Conservation (phyloP, 2,329 filamentous ascomycete genomes). For the Pseudogymnoascus sp. region DNA sequence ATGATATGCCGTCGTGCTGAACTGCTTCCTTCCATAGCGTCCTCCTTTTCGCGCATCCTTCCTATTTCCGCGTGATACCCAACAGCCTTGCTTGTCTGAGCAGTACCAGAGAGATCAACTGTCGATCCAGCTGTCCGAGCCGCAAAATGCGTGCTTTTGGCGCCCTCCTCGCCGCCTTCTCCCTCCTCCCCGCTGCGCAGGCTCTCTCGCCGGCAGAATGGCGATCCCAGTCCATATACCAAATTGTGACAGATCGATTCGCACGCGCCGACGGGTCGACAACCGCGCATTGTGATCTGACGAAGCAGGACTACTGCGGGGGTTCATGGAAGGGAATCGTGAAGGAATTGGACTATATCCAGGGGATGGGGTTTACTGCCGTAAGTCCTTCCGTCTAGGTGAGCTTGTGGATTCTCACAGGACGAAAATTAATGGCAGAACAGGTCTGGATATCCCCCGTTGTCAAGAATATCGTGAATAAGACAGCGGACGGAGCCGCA, state of each 20-base stretch:
- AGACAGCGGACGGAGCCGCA: conserved; percentile 31
- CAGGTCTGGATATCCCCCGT: conserved; percentile 39
- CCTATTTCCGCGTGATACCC: neutral
- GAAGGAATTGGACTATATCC: conserved; percentile 39
- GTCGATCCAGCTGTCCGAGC: neutral
- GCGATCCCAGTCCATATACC: conserved; percentile 33
- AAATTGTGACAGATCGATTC: conserved; percentile 35
- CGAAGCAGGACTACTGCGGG: conserved; percentile 35
- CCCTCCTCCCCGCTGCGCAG: neutral
- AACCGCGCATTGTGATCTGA: conserved; percentile 22
- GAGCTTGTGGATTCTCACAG: neutral
- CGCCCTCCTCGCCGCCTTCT: neutral
- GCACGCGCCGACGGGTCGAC: conserved; percentile 30
- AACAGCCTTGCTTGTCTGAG: neutral
- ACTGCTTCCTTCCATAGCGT: neutral
- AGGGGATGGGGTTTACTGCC: conserved; percentile 31
- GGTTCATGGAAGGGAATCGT: conserved; percentile 39
- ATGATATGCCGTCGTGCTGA: neutral
- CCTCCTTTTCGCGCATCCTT: neutral
- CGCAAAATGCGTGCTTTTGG: neutral
- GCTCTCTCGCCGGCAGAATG: conserved; percentile 21
- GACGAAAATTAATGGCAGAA: conserved; percentile 1
- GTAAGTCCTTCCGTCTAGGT: conserved; percentile 14
- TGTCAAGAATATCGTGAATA: conserved; percentile 31
- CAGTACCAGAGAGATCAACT: neutral